Base-by-base conservation (phyloP, 2,329 filamentous ascomycete species). In the Xylariaceae sp. region DNA sequence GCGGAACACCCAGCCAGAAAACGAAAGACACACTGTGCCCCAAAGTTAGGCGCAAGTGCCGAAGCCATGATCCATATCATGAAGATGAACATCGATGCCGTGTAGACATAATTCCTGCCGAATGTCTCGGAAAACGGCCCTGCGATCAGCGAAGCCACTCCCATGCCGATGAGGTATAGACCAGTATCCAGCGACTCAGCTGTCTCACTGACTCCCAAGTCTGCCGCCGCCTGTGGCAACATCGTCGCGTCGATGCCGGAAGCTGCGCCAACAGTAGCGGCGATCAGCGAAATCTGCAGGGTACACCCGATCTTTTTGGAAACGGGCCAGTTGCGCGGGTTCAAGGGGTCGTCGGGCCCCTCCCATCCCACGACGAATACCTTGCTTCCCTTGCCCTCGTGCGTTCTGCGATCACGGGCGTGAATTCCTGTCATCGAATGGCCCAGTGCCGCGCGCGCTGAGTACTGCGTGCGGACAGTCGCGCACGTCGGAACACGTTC, bases 221-320 rank as follows among this genome's bases (percentile, higher is more conserved):
- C 66, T 16, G 48, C 49, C 0, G 66, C 63, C 0, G 71, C 73
- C 45, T 73, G 66, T 0, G 62, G 61, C 0, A 75, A 47, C 1
- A 72, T 70, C 0, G 65, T 66, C 1, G 72, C 71, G 41, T 79
- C 74, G 31, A 80, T 76, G 0, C 73, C 69, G 3, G 71, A 74
- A 0, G 75, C 74, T 1, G 69, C 62, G 3, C 68, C 68, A 0
- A 78, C 73, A 0, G 74, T 65, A 19, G 73, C 69, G 0, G 65
- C 74, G 22, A 81, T 73, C 2, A 60, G 39, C 0, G 67, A 66
- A 3, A 74, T 66, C 12, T 71, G 57, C 0, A 71, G 37, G 0
- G 68, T 73, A 1, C 63, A 63, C 4, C 56, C 50, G 4, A 71
- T 48, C 1, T 68, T 62, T 6, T 54, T 57, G 3, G 44, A 36